These are phyloP conservation scores for Podosphaera leucotricha DNA, from an alignment of 2,329 filamentous ascomycete genomes.

Conservation along the genomic window DNA sequence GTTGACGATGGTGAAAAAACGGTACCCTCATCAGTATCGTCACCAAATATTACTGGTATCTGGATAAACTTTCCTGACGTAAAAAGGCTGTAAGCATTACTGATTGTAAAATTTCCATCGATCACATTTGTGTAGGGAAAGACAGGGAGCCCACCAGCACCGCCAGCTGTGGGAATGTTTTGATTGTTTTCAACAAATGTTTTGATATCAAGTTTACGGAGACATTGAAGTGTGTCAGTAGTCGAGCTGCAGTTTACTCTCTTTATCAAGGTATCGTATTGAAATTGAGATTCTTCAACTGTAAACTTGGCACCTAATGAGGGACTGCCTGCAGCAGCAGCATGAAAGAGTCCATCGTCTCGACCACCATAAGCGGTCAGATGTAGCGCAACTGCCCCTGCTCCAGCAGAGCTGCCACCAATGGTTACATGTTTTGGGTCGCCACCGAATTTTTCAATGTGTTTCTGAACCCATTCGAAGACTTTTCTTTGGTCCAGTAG, in stretches of 20 bases:
- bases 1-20: conserved; percentile 29
- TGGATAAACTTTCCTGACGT: conserved; percentile 25
- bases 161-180: conserved; percentile 17
- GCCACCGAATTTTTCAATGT: conserved; percentile 46
- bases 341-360: conserved; percentile 26
- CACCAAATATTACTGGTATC: conserved; percentile 30
- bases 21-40: conserved; percentile 42
- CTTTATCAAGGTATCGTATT: conserved; percentile 25
- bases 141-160: conserved; percentile 17
- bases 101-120: conserved; percentile 27
- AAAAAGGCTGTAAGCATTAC: conserved; percentile 26
- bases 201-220: conserved; percentile 20
- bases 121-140: conserved; percentile 32
- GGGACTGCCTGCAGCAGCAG: conserved; percentile 25
- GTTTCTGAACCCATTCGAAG: conserved; percentile 42
- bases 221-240: conserved; percentile 21
- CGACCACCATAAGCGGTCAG: conserved; percentile 30
- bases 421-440: conserved; percentile 43
- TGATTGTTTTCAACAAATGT: conserved; percentile 22
- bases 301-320: conserved; percentile 27
- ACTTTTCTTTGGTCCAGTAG: conserved; percentile 46
- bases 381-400: conserved; percentile 38
- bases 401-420: conserved; percentile 46
- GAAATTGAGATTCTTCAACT: conserved; percentile 24
- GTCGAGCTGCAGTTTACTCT: conserved; percentile 20